phyloP scores from a whole-genome alignment of 495 filamentous ascomycete genomes.

The Copromyces sp. region DNA sequence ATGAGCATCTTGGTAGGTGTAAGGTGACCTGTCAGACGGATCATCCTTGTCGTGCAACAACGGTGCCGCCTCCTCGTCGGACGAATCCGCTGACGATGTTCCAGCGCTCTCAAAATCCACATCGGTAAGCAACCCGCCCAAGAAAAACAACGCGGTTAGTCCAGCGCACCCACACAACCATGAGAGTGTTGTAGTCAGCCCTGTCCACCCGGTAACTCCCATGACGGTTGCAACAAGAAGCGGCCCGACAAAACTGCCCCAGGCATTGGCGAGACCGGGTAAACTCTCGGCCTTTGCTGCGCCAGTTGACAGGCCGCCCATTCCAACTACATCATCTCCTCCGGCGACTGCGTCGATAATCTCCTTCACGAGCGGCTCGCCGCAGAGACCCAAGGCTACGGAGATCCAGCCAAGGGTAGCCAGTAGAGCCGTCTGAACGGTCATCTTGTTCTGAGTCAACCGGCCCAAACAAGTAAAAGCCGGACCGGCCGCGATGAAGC shows the following conservation, averaged over 20 bases:
- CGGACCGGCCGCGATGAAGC: conserved; percentile 15
- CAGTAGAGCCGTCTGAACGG: conserved; percentile 1
- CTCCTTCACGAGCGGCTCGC: conserved; percentile 16
- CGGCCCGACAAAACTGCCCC: conserved; percentile 21
- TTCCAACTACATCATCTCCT: background rate
- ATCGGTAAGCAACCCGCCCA: conserved; percentile 20
- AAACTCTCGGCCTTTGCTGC: conserved; percentile 11
- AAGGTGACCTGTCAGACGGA: background rate
- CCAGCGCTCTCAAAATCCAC: background rate
- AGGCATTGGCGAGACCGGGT: conserved; percentile 14
- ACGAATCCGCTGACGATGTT: background rate
- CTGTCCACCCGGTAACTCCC: conserved; percentile 15
- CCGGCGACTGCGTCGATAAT: conserved; percentile 1
- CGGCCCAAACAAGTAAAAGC: conserved; percentile 11
- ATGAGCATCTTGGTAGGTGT: background rate
- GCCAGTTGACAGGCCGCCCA: conserved; percentile 1
- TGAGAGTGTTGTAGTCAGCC: conserved; percentile 10
- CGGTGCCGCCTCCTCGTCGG: conserved; percentile 19
- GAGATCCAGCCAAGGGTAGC: conserved; percentile 14
- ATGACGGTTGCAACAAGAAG: conserved; percentile 12
- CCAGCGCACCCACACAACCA: conserved; percentile 6
- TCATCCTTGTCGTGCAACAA: conserved; percentile 5
- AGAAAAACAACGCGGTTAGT: conserved; percentile 13
- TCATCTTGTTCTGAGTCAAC: background rate
- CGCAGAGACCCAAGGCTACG: conserved; percentile 14